These are phyloP conservation scores for Magnaporthales sp. DNA, from an alignment of 2,329 filamentous ascomycete species.

Conservation along the genomic window DNA sequence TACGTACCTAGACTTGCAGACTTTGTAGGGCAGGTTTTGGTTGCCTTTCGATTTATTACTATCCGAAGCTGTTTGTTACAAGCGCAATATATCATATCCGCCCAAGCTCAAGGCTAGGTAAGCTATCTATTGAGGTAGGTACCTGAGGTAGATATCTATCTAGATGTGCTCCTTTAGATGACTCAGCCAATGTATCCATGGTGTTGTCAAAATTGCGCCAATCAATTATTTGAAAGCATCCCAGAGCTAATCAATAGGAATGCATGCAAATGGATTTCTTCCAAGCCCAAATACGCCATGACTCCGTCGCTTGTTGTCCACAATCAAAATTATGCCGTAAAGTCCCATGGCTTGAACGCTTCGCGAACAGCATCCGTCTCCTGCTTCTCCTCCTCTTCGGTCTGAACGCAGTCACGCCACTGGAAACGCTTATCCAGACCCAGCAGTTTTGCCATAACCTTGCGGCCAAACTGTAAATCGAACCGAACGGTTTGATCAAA, in stretches of 20 bases:
- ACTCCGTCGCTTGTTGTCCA: background rate
- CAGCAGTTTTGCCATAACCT: constrained; percentile 81
- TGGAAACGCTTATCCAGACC: constrained; percentile 67
- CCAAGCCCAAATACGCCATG: background rate
- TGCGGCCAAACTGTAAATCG: constrained; percentile 82
- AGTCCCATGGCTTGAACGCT: constrained; percentile 81
- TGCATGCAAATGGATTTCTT: background rate
- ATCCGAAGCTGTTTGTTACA: too few relatives aligned
- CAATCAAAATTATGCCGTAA: constrained; percentile 36
- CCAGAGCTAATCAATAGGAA: background rate
- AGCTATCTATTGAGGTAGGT: too few relatives aligned
- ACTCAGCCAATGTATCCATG: background rate
- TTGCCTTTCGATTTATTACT: too few relatives aligned
- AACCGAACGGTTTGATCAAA: constrained; percentile 68
- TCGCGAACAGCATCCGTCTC: constrained; percentile 74
- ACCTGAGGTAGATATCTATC: background rate
- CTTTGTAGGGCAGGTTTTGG: too few relatives aligned
- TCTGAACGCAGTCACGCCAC: constrained; percentile 81
- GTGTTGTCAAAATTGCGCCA: background rate
- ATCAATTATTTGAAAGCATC: background rate
- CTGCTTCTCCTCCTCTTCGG: constrained; percentile 64
- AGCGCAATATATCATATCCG: too few relatives aligned
- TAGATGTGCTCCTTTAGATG: background rate
- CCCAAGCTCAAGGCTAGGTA: too few relatives aligned
- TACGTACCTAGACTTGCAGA: too few relatives aligned